Conservation (phyloP, 2,329 filamentous ascomycete species). For the Colletotrichum sp. region DNA sequence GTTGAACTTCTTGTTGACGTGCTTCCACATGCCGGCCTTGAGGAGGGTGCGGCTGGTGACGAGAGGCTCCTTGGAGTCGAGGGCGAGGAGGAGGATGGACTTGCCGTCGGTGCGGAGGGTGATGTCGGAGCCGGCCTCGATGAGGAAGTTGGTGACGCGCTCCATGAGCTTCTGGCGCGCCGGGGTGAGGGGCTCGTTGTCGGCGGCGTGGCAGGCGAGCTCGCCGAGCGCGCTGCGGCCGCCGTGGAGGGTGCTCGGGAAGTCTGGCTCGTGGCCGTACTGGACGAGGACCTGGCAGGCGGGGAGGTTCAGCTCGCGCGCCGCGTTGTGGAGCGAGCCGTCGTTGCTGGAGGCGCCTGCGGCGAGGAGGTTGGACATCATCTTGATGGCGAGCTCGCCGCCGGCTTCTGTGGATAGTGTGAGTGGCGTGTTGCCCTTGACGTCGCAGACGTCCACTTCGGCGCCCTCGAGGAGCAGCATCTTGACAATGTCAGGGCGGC, state of each 20-base stretch:
- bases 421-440: constrained; percentile 61
- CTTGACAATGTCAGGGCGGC: constrained; percentile 62
- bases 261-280: constrained; percentile 67
- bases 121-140: constrained; percentile 62
- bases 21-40: constrained; percentile 69
- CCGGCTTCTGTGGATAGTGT: constrained; percentile 63
- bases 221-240: constrained; percentile 70
- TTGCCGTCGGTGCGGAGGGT: constrained; percentile 61
- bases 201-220: constrained; percentile 62
- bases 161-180: constrained; percentile 60
- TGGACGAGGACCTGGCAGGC: constrained; percentile 63
- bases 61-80: constrained; percentile 61
- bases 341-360: constrained; percentile 65
- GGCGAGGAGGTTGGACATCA: constrained; percentile 60
- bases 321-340: constrained; percentile 70
- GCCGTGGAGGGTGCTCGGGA: constrained; percentile 65
- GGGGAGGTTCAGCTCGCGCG: constrained; percentile 61
- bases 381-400: constrained; percentile 56
- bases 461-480: constrained; percentile 62
- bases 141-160: constrained; percentile 60
- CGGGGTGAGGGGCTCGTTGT: constrained; percentile 46
- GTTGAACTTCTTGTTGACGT: constrained; percentile 65
- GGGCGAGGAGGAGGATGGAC: constrained; percentile 63
- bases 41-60: constrained; percentile 62
- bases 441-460: constrained; percentile 64